phyloP scores from a whole-genome alignment of 2,329 filamentous ascomycete species.

The Pseudocercospora fuligena region DNA sequence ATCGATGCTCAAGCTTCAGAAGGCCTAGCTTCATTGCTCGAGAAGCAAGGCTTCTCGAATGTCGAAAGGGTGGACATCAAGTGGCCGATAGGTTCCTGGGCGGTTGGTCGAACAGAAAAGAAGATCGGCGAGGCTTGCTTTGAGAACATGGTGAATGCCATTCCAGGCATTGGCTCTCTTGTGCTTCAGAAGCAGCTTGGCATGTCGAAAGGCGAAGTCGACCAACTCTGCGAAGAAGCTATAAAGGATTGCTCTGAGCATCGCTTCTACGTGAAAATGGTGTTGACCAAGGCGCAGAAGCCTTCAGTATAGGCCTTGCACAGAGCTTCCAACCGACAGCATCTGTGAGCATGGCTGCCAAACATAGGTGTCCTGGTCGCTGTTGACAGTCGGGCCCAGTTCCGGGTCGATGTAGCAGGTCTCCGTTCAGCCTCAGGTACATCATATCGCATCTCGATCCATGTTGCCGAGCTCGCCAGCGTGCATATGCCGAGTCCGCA shows the following conservation, averaged over 20 bases:
- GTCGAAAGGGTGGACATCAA: conserved; percentile 45
- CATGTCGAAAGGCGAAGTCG: conserved; percentile 49
- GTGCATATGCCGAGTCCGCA: background rate
- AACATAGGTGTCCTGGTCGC: too few species aligned
- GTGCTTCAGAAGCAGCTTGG: conserved; percentile 46
- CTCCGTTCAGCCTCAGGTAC: background rate
- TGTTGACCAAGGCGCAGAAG: background rate
- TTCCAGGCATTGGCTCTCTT: conserved; percentile 48
- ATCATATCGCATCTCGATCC: background rate
- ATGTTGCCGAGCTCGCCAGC: conserved; percentile 1
- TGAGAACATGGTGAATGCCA: conserved; percentile 37
- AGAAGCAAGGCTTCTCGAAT: conserved; percentile 47
- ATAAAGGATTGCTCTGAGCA: conserved; percentile 36
- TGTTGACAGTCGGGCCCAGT: background rate
- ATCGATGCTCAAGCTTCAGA: conserved; percentile 7
- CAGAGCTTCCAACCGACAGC: background rate
- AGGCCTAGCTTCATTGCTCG: background rate
- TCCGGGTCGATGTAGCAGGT: background rate
- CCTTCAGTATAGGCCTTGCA: background rate
- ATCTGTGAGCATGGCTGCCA: too few species aligned
- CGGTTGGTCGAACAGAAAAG: conserved; percentile 42
- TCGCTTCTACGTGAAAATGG: background rate
- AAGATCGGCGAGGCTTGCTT: conserved; percentile 37
- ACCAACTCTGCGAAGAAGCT: conserved; percentile 48
- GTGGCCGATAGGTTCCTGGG: conserved; percentile 48